Conservation (phyloP, 176 grass and related monocot genomes). For the Chrysopogon serrulatus region DNA sequence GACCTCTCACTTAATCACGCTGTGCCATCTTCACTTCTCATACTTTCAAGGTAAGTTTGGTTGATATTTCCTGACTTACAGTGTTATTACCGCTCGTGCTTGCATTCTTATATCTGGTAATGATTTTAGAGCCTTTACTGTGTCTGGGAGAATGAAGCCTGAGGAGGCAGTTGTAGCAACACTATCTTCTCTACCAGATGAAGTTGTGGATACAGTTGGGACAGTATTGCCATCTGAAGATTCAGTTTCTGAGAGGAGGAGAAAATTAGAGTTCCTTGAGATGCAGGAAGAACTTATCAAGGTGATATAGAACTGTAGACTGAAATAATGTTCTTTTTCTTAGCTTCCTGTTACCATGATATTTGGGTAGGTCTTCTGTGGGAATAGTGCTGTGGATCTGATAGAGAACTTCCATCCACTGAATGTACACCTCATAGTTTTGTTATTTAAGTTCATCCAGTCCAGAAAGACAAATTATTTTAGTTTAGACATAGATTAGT, state of each 20-base stretch:
- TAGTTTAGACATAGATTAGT: neutral
- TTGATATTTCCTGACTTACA: slow-evolving; percentile 13
- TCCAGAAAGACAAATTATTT: neutral
- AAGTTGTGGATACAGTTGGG: slow-evolving; percentile 97
- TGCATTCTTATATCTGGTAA: slow-evolving; percentile 16
- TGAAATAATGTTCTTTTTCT: neutral
- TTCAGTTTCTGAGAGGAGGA: slow-evolving; percentile 94
- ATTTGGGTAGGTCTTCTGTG: neutral
- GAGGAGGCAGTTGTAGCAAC: slow-evolving; percentile 99
- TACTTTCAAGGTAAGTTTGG: slow-evolving; percentile 87
- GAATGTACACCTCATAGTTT: slow-evolving; percentile 1
- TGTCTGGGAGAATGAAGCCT: slow-evolving; percentile 97
- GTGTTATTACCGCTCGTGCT: neutral
- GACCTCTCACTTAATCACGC: slow-evolving; percentile 93
- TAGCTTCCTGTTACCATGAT: neutral
- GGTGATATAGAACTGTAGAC: slow-evolving; percentile 34
- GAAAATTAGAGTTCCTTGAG: slow-evolving; percentile 94
- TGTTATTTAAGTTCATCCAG: neutral
- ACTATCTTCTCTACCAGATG: slow-evolving; percentile 97
- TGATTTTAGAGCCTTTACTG: slow-evolving; percentile 74
- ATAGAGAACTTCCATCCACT: neutral
- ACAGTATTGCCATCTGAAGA: slow-evolving; percentile 94
- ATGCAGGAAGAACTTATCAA: slow-evolving; percentile 99
- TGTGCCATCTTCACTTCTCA: slow-evolving; percentile 92
- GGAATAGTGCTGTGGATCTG: neutral